These are phyloP conservation scores for Rheum nobile DNA, from an alignment of 148 eudicot genomes.

Conservation along the genomic window DNA sequence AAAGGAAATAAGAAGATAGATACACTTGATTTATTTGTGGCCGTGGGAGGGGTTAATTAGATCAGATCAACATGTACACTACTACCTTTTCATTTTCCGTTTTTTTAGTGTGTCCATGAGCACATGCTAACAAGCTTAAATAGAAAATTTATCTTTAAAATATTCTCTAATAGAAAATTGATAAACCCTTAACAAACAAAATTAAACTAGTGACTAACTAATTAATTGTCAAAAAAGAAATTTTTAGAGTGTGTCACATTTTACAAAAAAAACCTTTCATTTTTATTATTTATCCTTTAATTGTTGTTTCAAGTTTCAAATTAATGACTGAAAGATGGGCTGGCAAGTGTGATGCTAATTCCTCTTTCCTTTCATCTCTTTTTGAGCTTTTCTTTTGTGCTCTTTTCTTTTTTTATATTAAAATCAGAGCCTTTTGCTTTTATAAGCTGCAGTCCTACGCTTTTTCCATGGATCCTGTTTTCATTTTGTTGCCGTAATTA, in stretches of 20 bases:
- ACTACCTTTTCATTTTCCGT: no score
- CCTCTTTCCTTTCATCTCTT: not conserved
- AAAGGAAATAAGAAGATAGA: not conserved
- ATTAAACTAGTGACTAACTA: no score
- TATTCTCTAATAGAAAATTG: no score
- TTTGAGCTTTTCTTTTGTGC: not conserved
- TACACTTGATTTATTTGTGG: no score
- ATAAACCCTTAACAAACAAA: no score
- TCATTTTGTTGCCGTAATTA: not conserved
- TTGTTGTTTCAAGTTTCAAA: not conserved
- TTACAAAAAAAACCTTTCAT: not conserved
- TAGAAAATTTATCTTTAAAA: no score
- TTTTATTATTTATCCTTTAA: not conserved
- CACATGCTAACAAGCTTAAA: no score
- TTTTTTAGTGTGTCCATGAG: no score
- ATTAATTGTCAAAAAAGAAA: no score
- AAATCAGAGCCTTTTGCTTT: not conserved
- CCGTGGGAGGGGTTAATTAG: not conserved
- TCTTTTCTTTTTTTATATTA: not conserved
- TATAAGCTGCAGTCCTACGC: not conserved
- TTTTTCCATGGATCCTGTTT: not conserved
- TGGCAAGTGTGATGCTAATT: conserved; percentile 2
- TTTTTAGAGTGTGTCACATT: no score
- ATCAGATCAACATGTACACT: not conserved
- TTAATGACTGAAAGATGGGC: not conserved